Evolutionary conservation across 306 rosid species (phyloP).

Genomic region (Quercus dentata): DNA sequence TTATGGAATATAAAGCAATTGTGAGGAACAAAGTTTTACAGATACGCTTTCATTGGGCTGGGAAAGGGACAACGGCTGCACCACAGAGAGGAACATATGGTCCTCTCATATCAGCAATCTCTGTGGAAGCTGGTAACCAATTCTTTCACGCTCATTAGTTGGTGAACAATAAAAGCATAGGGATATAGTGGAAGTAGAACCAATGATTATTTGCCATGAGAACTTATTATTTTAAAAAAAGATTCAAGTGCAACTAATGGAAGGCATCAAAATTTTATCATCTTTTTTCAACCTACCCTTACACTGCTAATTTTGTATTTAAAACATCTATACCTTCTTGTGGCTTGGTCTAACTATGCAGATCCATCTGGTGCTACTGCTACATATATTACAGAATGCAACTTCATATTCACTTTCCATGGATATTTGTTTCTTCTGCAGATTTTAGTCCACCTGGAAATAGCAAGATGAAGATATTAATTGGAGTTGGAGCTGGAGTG

Average conservation of each 20-base stretch:
- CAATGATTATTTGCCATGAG: too few relatives aligned
- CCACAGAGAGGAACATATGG: slow-evolving; percentile 56
- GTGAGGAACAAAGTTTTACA: slow-evolving; percentile 32
- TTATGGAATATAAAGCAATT: slow-evolving; percentile 23
- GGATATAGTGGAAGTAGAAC: too few relatives aligned
- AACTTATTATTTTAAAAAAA: too few relatives aligned
- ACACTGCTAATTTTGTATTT: not conserved
- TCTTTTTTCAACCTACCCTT: not conserved
- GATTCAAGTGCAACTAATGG: too few relatives aligned
- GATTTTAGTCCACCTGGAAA: slow-evolving; percentile 12
- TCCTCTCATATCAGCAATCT: slow-evolving; percentile 63
- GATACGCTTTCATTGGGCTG: slow-evolving; percentile 64
- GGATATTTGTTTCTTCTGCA: not conserved
- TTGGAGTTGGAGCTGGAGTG: not conserved
- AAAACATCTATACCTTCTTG: not conserved
- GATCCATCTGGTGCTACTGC: not conserved
- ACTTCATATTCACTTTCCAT: not conserved
- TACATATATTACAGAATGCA: not conserved
- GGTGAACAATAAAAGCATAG: not conserved
- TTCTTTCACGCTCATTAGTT: not conserved
- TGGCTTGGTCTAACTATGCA: not conserved
- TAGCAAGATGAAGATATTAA: not conserved
- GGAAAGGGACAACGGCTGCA: slow-evolving; percentile 54
- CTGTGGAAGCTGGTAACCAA: slow-evolving; percentile 52
- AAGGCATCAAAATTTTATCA: too few relatives aligned